These are phyloP conservation scores for Talaromyces wortmannii DNA, from an alignment of 495 filamentous ascomycete genomes.

Conservation along the genomic window DNA sequence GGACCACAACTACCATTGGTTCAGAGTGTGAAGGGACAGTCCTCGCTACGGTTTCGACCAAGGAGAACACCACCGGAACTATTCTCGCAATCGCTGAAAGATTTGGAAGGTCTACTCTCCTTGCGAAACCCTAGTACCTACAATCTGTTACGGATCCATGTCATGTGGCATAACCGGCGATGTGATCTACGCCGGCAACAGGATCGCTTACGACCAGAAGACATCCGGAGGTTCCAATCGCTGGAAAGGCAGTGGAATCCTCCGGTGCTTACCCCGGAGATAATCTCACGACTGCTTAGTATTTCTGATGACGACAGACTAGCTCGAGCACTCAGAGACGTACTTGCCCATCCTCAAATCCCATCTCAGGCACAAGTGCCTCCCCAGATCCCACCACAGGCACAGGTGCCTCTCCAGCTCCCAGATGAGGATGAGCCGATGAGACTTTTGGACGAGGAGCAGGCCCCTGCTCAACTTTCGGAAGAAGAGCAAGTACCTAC, in stretches of 20 bases:
- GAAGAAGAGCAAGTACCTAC: background rate
- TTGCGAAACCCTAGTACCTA: background rate
- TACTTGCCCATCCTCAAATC: too few relatives aligned
- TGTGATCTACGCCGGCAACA: background rate
- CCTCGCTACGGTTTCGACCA: slow-evolving; percentile 19
- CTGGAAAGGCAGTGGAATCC: background rate
- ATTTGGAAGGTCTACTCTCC: background rate
- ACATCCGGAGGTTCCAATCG: background rate
- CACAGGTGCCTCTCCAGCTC: too few relatives aligned
- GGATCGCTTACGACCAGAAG: background rate
- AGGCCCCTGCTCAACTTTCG: background rate
- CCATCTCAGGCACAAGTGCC: too few relatives aligned
- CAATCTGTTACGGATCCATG: background rate
- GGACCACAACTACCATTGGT: too few relatives aligned
- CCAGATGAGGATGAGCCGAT: too few relatives aligned
- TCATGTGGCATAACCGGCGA: background rate
- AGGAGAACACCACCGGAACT: slow-evolving; percentile 1
- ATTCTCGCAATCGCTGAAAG: background rate
- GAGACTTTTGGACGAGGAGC: too few relatives aligned
- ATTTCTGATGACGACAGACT: background rate
- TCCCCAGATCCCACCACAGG: too few relatives aligned
- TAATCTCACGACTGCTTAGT: background rate
- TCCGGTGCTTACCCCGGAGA: background rate
- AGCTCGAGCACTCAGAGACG: too few relatives aligned
- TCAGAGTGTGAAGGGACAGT: too few relatives aligned